These are phyloP conservation scores for Lagenidium giganteum DNA, from an alignment of 352 stramenopile species.

Conservation along the genomic window DNA sequence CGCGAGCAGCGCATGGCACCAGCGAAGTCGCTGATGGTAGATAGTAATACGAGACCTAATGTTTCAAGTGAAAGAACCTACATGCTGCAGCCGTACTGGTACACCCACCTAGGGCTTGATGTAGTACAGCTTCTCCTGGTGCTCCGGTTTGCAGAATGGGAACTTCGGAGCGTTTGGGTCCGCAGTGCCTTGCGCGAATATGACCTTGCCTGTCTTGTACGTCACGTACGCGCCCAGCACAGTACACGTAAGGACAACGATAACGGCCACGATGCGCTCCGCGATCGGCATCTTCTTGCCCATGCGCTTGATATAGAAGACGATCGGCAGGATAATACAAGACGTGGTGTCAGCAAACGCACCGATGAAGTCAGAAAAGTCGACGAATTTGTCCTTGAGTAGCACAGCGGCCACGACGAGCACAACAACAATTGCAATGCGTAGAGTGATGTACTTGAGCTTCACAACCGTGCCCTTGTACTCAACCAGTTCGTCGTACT, in stretches of 20 bases:
- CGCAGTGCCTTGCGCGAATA: slow-evolving; percentile 33
- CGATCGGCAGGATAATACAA: slow-evolving; percentile 64
- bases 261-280: slow-evolving; percentile 27
- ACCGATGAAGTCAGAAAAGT: slow-evolving; percentile 64
- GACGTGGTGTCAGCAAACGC: slow-evolving; percentile 47
- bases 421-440: slow-evolving; percentile 50
- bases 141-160: slow-evolving; percentile 21
- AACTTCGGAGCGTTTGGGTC: slow-evolving; percentile 9
- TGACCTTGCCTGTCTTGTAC: slow-evolving; percentile 39
- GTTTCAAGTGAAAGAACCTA: too few species aligned
- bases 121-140: slow-evolving; percentile 21
- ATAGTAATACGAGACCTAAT: too few species aligned
- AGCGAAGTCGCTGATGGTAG: too few species aligned
- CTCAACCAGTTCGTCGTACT: slow-evolving; percentile 18
- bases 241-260: slow-evolving; percentile 41
- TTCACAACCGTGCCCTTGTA: slow-evolving; percentile 34
- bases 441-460: slow-evolving; percentile 46
- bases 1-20: too few species aligned
- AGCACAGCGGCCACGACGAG: slow-evolving; percentile 27
- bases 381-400: slow-evolving; percentile 49
- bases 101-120: too few species aligned
- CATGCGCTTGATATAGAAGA: slow-evolving; percentile 71
- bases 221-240: slow-evolving; percentile 43
- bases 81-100: too few species aligned
- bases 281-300: slow-evolving; percentile 30